Conservation (phyloP, 352 stramenopile genomes). For the Thalassiosira livingstoniorum region DNA sequence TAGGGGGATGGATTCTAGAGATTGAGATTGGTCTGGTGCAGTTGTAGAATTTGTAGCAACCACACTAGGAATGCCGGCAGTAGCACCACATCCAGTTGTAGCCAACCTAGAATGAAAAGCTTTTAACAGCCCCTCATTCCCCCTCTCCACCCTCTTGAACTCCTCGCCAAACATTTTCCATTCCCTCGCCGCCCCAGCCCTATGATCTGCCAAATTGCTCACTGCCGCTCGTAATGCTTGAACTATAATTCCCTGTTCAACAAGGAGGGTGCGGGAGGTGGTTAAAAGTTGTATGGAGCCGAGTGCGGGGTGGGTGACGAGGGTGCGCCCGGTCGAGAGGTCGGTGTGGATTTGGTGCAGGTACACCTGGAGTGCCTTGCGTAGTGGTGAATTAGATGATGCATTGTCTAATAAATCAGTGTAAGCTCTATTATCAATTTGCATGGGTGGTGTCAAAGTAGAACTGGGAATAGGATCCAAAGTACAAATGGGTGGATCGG, state of each 20-base stretch:
- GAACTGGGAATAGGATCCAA: slow-evolving; percentile 66
- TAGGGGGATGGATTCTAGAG: slow-evolving; percentile 55
- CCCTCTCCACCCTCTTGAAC: slow-evolving; percentile 60
- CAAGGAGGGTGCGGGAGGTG: slow-evolving; percentile 69
- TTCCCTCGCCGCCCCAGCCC: slow-evolving; percentile 67
- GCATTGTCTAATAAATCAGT: slow-evolving; percentile 16
- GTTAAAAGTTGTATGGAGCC: slow-evolving; percentile 69
- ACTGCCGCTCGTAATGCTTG: slow-evolving; percentile 75
- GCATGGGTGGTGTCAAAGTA: slow-evolving; percentile 47
- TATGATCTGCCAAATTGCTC: slow-evolving; percentile 81
- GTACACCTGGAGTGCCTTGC: slow-evolving; percentile 75
- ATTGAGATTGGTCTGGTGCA: slow-evolving; percentile 1
- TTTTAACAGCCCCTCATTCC: slow-evolving; percentile 63
- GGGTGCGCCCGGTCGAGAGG: slow-evolving; percentile 65
- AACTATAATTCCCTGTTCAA: slow-evolving; percentile 77
- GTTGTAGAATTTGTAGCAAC: slow-evolving; percentile 2
- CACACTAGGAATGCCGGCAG: not conserved
- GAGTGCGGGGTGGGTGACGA: too few relatives aligned
- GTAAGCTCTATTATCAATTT: slow-evolving; percentile 45
- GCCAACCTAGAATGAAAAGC: slow-evolving; percentile 62
- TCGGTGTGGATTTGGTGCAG: slow-evolving; percentile 76
- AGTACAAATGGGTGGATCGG: slow-evolving; percentile 65
- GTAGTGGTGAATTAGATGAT: slow-evolving; percentile 59
- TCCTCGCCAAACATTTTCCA: slow-evolving; percentile 64
- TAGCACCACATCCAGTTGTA: slow-evolving; percentile 1